Percentiles rank a stretch among this genome's conserved stretches.
Evolutionary conservation across 305 asterid genomes (phyloP).

Genomic region (Fraxinus baroniana): DNA sequence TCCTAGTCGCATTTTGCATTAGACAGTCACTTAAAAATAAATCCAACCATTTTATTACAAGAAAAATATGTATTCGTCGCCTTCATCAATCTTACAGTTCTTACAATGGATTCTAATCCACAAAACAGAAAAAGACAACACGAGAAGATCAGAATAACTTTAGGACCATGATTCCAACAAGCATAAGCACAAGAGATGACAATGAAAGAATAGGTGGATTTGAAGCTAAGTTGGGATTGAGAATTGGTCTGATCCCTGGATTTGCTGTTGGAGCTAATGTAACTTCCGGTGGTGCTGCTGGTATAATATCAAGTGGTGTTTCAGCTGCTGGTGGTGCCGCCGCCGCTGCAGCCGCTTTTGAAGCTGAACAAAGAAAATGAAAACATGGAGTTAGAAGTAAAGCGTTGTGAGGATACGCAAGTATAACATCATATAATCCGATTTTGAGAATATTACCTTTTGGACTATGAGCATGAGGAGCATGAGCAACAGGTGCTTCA

Average conservation of each 20-base stretch:
- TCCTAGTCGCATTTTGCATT: neutral
- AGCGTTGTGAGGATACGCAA: neutral
- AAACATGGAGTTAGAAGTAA: neutral
- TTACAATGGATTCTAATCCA: neutral
- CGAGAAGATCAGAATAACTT: constrained; percentile 19
- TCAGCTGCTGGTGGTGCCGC: constrained; percentile 27
- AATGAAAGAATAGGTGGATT: neutral
- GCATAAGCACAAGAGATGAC: constrained; percentile 22
- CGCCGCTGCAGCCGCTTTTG: constrained; percentile 24
- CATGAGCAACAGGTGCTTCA: constrained; percentile 27
- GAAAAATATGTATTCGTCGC: neutral
- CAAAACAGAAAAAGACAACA: neutral
- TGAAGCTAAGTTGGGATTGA: constrained; percentile 34
- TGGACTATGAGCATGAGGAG: constrained; percentile 18
- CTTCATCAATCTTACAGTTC: neutral
- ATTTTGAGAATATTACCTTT: neutral
- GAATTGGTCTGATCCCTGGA: constrained; percentile 42
- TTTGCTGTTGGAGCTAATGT: constrained; percentile 34
- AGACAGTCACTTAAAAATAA: neutral
- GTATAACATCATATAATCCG: neutral
- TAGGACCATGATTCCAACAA: constrained; percentile 24
- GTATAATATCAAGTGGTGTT: constrained; percentile 12
- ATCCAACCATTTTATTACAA: neutral
- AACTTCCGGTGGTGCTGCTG: constrained; percentile 30
- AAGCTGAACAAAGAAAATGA: constrained; percentile 22